Conservation (phyloP, 1,284 basidiomycete genomes). For the Stygiomarasmius scandens region DNA sequence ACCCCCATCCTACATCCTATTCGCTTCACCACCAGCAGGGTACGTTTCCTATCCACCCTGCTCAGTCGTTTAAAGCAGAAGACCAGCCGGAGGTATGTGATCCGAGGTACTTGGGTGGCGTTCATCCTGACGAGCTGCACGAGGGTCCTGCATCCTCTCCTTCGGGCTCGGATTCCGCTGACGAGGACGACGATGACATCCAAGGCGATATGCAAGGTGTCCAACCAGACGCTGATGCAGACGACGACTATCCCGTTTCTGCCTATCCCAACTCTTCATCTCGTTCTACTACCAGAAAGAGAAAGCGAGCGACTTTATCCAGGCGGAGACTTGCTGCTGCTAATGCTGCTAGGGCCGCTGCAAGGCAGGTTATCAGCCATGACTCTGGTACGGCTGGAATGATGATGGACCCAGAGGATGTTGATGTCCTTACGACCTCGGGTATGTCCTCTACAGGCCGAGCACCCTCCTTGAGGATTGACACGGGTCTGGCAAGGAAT, state of each 20-base stretch:
- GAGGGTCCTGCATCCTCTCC: neutral
- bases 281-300: neutral
- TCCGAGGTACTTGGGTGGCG: constrained; percentile 5
- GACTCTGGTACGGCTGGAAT: neutral
- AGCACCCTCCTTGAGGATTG: neutral
- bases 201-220: too few species aligned
- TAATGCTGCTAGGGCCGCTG: too few species aligned
- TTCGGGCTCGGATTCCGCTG: neutral
- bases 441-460: neutral
- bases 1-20: neutral
- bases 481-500: neutral
- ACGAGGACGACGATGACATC: neutral
- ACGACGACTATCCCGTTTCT: neutral
- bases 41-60: too few species aligned
- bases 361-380: too few species aligned
- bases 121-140: neutral
- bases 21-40: neutral
- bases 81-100: neutral
- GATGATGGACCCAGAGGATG: neutral
- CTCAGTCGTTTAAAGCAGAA: neutral
- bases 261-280: neutral
- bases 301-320: too few species aligned
- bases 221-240: too few species aligned
- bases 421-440: neutral
- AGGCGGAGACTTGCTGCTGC: too few species aligned